phyloP scores from a whole-genome alignment of 2,329 filamentous ascomycete species.

The Epichloe coenophiala region DNA sequence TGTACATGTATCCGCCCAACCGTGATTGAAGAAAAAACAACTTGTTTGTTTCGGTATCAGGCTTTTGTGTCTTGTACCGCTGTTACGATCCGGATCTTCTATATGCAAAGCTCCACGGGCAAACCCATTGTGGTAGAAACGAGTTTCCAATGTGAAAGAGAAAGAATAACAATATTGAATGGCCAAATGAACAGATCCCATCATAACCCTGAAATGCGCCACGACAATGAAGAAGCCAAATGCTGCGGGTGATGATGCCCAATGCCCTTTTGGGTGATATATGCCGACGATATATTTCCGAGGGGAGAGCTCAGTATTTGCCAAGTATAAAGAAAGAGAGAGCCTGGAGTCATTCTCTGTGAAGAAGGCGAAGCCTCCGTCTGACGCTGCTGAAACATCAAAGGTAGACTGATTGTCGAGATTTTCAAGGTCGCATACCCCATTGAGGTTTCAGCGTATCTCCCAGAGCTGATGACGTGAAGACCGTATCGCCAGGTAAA shows the following conservation, averaged over 20 bases:
- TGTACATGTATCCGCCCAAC: slow-evolving; percentile 14
- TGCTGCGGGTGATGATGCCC: slow-evolving; percentile 1
- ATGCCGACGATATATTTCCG: background rate
- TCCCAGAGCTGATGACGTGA: slow-evolving; percentile 55
- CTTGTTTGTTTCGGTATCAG: slow-evolving; percentile 14
- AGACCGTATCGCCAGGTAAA: slow-evolving; percentile 69
- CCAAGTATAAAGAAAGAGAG: background rate
- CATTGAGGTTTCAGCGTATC: slow-evolving; percentile 47
- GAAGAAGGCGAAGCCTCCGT: background rate
- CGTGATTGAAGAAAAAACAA: slow-evolving; percentile 6
- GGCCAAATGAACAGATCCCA: background rate
- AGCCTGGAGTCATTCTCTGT: too few relatives aligned
- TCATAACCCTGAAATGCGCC: slow-evolving; percentile 6
- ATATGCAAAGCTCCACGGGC: slow-evolving; percentile 20
- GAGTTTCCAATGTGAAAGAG: slow-evolving; percentile 12
- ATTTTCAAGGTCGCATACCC: slow-evolving; percentile 34
- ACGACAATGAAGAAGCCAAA: slow-evolving; percentile 8
- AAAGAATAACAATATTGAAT: slow-evolving; percentile 13
- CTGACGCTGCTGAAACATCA: background rate
- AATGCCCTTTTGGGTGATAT: background rate
- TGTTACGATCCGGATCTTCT: slow-evolving; percentile 18
- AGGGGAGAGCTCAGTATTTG: background rate
- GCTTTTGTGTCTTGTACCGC: slow-evolving; percentile 9
- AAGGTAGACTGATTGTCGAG: background rate
- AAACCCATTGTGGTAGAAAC: slow-evolving; percentile 8